phyloP scores from a whole-genome alignment of 371 early-diverging fungal species.

The Mucor plumbeus region DNA sequence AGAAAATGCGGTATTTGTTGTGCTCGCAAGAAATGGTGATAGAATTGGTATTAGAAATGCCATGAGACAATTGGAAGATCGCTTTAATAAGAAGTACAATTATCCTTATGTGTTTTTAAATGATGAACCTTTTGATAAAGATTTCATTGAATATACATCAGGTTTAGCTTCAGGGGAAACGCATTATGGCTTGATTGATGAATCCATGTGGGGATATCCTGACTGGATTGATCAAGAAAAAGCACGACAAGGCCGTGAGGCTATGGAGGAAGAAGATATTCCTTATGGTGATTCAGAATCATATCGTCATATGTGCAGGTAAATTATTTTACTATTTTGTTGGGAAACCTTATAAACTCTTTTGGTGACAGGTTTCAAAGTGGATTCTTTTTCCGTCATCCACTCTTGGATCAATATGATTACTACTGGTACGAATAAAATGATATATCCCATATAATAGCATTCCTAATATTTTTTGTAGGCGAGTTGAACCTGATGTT shows the following conservation, averaged over 20 bases:
- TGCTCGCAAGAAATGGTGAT: constrained; percentile 81
- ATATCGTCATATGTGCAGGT: constrained; percentile 93
- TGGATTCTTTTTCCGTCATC: constrained; percentile 92
- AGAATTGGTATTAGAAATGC: constrained; percentile 61
- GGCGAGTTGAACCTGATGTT: constrained; percentile 96
- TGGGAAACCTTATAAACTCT: neutral
- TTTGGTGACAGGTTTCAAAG: constrained; percentile 64
- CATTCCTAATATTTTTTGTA: constrained; percentile 73
- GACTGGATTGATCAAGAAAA: constrained; percentile 73
- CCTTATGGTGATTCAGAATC: constrained; percentile 85
- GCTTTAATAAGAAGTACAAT: constrained; percentile 75
- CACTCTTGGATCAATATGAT: constrained; percentile 77
- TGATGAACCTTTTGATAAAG: constrained; percentile 72
- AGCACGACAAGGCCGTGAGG: constrained; percentile 58
- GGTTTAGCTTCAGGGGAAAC: constrained; percentile 56
- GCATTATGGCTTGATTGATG: constrained; percentile 44
- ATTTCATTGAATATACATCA: constrained; percentile 52
- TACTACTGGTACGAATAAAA: constrained; percentile 84
- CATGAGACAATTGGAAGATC: constrained; percentile 62
- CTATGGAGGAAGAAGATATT: constrained; percentile 59
- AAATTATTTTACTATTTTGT: neutral
- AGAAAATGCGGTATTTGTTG: constrained; percentile 54
- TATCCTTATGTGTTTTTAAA: constrained; percentile 87
- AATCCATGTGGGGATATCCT: constrained; percentile 86
- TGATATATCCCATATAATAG: neutral